Conservation (phyloP, 208 protist species). For the Crithidia expoeki region DNA sequence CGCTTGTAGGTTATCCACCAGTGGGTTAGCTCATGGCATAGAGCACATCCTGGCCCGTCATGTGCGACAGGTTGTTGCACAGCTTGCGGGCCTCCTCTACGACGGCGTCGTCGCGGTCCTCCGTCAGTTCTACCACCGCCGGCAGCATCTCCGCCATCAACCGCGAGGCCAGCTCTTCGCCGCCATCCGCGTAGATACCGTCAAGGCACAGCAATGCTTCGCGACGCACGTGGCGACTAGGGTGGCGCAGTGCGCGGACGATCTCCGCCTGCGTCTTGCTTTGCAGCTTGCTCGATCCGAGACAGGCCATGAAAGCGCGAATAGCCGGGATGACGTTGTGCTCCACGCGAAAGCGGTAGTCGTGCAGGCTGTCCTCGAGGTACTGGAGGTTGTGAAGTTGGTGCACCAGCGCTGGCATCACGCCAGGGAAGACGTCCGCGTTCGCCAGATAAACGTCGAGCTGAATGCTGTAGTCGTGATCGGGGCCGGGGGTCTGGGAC, state of each 20-base stretch:
- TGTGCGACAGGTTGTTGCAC: slow-evolving; percentile 84
- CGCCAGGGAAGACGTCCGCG: slow-evolving; percentile 76
- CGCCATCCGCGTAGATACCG: slow-evolving; percentile 87
- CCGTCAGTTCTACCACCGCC: slow-evolving; percentile 88
- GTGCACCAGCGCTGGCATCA: slow-evolving; percentile 84
- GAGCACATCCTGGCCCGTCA: slow-evolving; percentile 90
- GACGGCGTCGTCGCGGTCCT: slow-evolving; percentile 80
- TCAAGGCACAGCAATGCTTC: slow-evolving; percentile 72
- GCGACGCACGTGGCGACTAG: slow-evolving; percentile 69
- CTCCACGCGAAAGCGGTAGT: slow-evolving; percentile 74
- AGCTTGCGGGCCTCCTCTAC: slow-evolving; percentile 83
- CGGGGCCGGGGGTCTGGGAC: slow-evolving; percentile 71
- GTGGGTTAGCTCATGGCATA: slow-evolving; percentile 75
- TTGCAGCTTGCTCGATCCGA: slow-evolving; percentile 76
- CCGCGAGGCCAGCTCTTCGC: slow-evolving; percentile 86
- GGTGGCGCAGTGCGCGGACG: slow-evolving; percentile 74
- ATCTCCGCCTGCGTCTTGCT: slow-evolving; percentile 88
- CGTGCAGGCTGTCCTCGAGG: slow-evolving; percentile 63
- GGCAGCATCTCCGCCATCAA: slow-evolving; percentile 91
- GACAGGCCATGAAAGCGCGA: slow-evolving; percentile 76
- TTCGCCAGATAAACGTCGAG: slow-evolving; percentile 75
- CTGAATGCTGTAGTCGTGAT: slow-evolving; percentile 81
- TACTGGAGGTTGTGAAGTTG: slow-evolving; percentile 81
- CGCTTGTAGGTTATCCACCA: no score
- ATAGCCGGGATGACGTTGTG: slow-evolving; percentile 79